Base-by-base conservation (phyloP, 2,329 filamentous ascomycete species). In the Curvularia hawaiiensis region DNA sequence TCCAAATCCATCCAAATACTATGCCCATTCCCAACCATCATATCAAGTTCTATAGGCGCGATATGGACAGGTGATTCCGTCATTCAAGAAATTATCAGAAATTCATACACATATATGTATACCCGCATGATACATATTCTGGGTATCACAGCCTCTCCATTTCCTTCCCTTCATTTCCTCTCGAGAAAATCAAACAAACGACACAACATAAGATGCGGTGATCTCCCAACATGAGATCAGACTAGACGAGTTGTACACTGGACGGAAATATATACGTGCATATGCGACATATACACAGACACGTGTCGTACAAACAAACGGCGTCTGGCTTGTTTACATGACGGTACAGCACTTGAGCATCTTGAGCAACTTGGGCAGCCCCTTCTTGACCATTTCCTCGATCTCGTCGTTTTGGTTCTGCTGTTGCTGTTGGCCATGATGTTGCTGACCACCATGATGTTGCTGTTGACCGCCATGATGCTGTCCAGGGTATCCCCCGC, bases 281-380 rank as follows among this genome's bases (percentile, higher is more conserved):
- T 35, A 35, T 35, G 33, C 33, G n/a, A 35, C 33, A 35, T 16
- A 35, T 16, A 35, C 26, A 28, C 26, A 28, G 26, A 28, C 26
- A 28, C 1, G 9, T 35, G 4, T 35, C 14, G 30, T 31, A 31
- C 12, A 31, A 31, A 11, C 33, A 35, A 35, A 35, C 33, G 7
- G 12, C 22, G 12, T 4, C 40, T 43, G 20, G 10, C 30, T 4
- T 12, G 30, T 14, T 60, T 62, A 94, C 90, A 93, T 93, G 68
- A 94, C 85, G 39, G 85, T 79, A 79, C 90, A 93, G 77, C 90
- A 93, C 40, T 80, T 77, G 73, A 92, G 73, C 78, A 87, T 87
- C 69, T 82, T 83, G 62, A 90, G 69, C 35, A 91, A 70, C 73
- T 80, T 84, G 8, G 84, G 84, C 65, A 90, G 70, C 31, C 86